Evolutionary conservation across 768 basidiomycete genomes (phyloP), one percentile per base, ranked within the genome.

Genomic region (Asterophora parasitica): DNA sequence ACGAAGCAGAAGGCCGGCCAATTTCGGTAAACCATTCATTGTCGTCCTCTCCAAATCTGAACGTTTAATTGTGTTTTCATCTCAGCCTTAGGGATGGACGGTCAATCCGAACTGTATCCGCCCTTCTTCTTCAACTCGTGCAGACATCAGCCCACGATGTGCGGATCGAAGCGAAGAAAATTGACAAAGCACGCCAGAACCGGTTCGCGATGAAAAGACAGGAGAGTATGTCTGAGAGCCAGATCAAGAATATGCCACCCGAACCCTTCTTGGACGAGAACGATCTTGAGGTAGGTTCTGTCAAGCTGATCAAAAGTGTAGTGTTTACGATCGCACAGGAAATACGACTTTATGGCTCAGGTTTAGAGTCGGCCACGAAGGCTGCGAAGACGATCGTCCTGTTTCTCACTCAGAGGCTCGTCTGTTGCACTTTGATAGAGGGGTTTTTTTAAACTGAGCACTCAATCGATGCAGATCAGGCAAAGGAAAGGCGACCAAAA

Each of bases 121-220:
- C 95, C 0, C 72, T 99, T 5, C 74, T 99, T 8, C 73, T 99
- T 15, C 94, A 98, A 56, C 83, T 99, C n/a, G 86, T 98, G 1
- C 96, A 99, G 61, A 95, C 92, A 0, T 94, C 92, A 4, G 85
- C 91, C 0, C 86, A 91, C 53, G 90, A 92, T 54, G 82, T 95
- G n/a, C 76, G 83, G 13, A 62, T 83, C n/a, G 77, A 82, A 43
- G 85, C 84, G 1, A 73, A 72, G 51, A 74, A 69, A 51, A 76
- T 89, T 30, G 77, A 75, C 27, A 85, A 82, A 52, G 64, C 72
- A 26, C 79, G 85, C 7, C 79, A 83, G 57, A 80, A 79, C 58
- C 75, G 74, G 15, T 68, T 79, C 31, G 81, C 79, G 0, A 57
- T 89, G 42, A 77, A 73, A 9, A 70, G 83, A 13, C 82, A 85